Base-by-base conservation (phyloP, 345 rosid genomes). In the Combretum micranthum region DNA sequence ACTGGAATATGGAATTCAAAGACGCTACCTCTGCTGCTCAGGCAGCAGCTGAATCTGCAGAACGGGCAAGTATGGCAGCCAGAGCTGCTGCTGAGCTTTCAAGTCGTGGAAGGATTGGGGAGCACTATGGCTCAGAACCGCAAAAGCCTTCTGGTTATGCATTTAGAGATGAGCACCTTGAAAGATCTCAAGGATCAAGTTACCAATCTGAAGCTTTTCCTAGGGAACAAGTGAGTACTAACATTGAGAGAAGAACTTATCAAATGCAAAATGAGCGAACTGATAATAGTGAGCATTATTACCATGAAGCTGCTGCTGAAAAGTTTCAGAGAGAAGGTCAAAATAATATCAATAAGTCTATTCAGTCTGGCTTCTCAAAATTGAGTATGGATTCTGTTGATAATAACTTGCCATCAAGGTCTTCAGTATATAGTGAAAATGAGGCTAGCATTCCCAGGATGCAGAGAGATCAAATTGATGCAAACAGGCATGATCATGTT, bases 21-120 rank as follows among this genome's bases (percentile, higher is more conserved):
- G 96, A 89, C 79, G 96, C 97, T 49, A 81, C 96, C 6, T 53
- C 79, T 71, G 99, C 99, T 67, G 97, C 97, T 32, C 94, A 72
- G 64, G 92, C 85, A 47, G 99, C 99, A 53, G 99, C 96, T 60
- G 96, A 93, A 71, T 83, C 99, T 69, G 99, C 97, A 26, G 99
- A 93, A 75, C 81, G 78, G 72, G 97, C 99, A 5, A 87, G 96
- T 71, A 77, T 86, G 76, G 99, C 99, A 73, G 97, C 99, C 25
- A 75, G 86, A 64, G 96, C 90, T 18, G 99, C 97, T 68, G 99
- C 94, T 32, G 85, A 89, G 65, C 89, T 93, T 68, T 83, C 97
- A 47, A 82, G 81, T 61, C 85, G 55, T 57, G 96, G 69, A 61
- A 79, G 72, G 71, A 44, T 57, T 50, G 62, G 50, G 39, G 47